Conservation (phyloP, 2,329 filamentous ascomycete genomes). For the Clarireedia monteithiana region DNA sequence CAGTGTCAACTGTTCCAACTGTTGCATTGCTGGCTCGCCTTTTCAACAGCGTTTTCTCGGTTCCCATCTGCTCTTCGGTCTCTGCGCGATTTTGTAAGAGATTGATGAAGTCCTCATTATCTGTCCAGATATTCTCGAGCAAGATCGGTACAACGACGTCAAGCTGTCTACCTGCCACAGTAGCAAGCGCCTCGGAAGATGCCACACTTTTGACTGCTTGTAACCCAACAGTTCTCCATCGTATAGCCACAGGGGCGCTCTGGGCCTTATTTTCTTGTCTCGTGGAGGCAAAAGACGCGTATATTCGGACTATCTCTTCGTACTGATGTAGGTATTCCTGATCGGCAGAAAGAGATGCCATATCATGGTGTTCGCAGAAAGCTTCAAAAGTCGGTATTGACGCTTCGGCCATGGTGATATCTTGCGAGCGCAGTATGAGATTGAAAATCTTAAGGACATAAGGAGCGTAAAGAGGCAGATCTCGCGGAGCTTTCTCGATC, state of each 20-base stretch:
- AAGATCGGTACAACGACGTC: slow-evolving; percentile 76
- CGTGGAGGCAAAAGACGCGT: slow-evolving; percentile 71
- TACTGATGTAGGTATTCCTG: slow-evolving; percentile 77
- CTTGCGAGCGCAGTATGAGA: slow-evolving; percentile 73
- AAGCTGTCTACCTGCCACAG: slow-evolving; percentile 68
- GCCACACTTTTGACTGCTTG: slow-evolving; percentile 77
- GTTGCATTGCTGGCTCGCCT: slow-evolving; percentile 75
- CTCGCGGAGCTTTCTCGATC: slow-evolving; percentile 86
- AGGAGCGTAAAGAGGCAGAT: slow-evolving; percentile 79
- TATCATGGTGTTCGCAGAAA: slow-evolving; percentile 84
- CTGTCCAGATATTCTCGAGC: slow-evolving; percentile 76
- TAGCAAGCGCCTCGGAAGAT: slow-evolving; percentile 68
- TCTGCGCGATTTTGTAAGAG: slow-evolving; percentile 60
- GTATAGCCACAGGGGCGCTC: slow-evolving; percentile 67
- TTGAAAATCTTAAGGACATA: slow-evolving; percentile 80
- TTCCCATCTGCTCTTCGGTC: slow-evolving; percentile 59
- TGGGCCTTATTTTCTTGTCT: slow-evolving; percentile 45
- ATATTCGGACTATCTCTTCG: slow-evolving; percentile 70
- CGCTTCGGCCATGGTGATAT: slow-evolving; percentile 89
- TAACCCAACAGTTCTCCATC: slow-evolving; percentile 68
- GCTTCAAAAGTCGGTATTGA: slow-evolving; percentile 79
- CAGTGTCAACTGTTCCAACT: slow-evolving; percentile 61
- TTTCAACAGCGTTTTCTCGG: slow-evolving; percentile 49
- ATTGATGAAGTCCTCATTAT: slow-evolving; percentile 61
- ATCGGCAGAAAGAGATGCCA: slow-evolving; percentile 76